Evolutionary conservation across 768 basidiomycete species (phyloP).

Genomic region (Calocybe gangraenosa): DNA sequence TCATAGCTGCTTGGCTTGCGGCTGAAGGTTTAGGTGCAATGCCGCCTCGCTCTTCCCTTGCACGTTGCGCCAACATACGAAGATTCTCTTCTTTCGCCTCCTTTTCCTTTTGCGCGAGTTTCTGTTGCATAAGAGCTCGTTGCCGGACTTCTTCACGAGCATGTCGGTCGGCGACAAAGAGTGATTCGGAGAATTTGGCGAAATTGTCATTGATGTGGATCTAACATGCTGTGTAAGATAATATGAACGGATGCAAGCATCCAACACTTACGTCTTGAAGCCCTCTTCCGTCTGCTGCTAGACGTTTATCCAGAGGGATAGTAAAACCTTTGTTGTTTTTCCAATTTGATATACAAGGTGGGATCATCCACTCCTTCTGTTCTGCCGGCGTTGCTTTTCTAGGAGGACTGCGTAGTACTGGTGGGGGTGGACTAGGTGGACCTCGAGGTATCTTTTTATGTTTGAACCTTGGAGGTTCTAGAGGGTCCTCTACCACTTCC

Average conservation of each 20-base stretch:
- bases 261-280: slow-evolving; percentile 81
- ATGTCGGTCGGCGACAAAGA: slow-evolving; percentile 94
- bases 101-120: slow-evolving; percentile 98
- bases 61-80: slow-evolving; percentile 89
- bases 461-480: slow-evolving; percentile 97
- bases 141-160: slow-evolving; percentile 98
- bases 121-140: slow-evolving; percentile 96
- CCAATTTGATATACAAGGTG: slow-evolving; percentile 99
- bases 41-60: slow-evolving; percentile 90
- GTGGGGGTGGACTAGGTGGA: slow-evolving; percentile 94
- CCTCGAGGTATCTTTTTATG: slow-evolving; percentile 99
- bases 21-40: slow-evolving; percentile 64
- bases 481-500: slow-evolving; percentile 93
- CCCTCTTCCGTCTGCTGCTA: slow-evolving; percentile 97
- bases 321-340: slow-evolving; percentile 99
- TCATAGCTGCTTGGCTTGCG: slow-evolving; percentile 65
- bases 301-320: slow-evolving; percentile 94
- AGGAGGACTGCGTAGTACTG: slow-evolving; percentile 92
- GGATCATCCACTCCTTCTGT: slow-evolving; percentile 99
- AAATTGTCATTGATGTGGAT: slow-evolving; percentile 99
- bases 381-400: slow-evolving; percentile 94
- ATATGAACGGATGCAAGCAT: background rate
- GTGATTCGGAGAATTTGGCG: slow-evolving; percentile 95
- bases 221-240: slow-evolving; percentile 33
- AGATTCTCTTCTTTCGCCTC: slow-evolving; percentile 95